Evolutionary conservation across 202 grass and related monocot species (phyloP), one percentile per base, ranked within the genome.

Genomic region (Panicum virgatum): DNA sequence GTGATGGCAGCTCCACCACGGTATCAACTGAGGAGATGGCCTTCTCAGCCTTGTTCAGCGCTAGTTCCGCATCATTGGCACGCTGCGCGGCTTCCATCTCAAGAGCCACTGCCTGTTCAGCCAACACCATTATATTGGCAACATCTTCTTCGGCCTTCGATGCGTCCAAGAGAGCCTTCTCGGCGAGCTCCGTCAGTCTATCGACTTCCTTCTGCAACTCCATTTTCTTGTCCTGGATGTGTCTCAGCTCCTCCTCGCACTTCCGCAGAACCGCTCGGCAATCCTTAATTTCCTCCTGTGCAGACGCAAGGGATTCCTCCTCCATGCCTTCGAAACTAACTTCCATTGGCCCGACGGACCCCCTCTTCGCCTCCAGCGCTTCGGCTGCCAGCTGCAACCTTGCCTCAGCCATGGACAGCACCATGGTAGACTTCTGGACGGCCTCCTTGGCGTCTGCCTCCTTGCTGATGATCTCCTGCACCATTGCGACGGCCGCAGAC

Each of bases 81-180:
- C 62, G 80, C 71, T 99, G 91, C 0, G 93, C 83, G 0, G 85
- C 93, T 58, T 96, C 93, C 83, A 99, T 82, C 81, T 99, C 96
- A 32, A 96, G 89, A 73, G 90, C 91, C 63, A 99, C 96, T 20
- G 96, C 96, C 66, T 99, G 85, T 75, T 99, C 96, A 43, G 96
- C 96, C 36, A 99, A 54, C 75, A 93, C 87, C 96, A 99, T 99
- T 72, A 99, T 96, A 39, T 92, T 94, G 32, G 87, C 75, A 13
- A 99, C 96, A 72, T 96, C 96, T 81, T 96, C 96, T 48, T 99
- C 96, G 0, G 96, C 92, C 70, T 92, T 93, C 2, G 89, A 96
- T 0, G 89, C 89, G 12, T 99, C 88, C 66, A 99, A 43, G 69
- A 89, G 93, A 22, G 89, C 85, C 66, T 66, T 86, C 86, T 94